Evolutionary conservation across 176 grass and related monocot species (phyloP), one percentile per base, ranked within the genome.

Genomic region (Echinochloa phyllopogon): DNA sequence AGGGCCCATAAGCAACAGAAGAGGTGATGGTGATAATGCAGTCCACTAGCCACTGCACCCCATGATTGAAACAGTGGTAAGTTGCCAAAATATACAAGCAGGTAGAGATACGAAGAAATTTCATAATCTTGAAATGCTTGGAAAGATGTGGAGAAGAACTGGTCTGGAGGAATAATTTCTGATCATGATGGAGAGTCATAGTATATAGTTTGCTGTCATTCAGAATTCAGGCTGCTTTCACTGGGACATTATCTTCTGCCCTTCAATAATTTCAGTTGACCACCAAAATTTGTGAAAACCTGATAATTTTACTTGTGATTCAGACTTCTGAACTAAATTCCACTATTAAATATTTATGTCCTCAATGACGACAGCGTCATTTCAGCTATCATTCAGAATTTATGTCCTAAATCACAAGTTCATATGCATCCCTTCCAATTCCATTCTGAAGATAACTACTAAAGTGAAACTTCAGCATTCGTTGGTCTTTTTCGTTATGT

Each of bases 1-100:
- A 75, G 38, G 83, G 71, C 45, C 83, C 64, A 90, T 37, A 36
- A 10, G 72, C 63, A 53, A 82, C 72, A 72, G 25, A 68, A 69
- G 15, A 41, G 48, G 20, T 53, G 63, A 78, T 70, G 8, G 49
- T 63, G 57, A 57, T 65, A 79, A 72, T 83, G 43, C 44, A 72
- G 23, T 66, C 21, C 68, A 23, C 0, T 57, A 21, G 57, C 21
- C 68, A 23, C 0, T 57, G 85, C 27, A 38, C 2, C 53, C 75
- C 14, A 74, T 90, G 78, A 77, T 90, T 65, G 71, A 56, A 43
- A 72, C 37, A 51, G 3, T 44, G 72, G 27, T 66, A 53, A n/a
- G 24, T 64, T 56, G 4, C 37, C 71, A 45, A 1, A 50, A 4
- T 33, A 71, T 38, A 36, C 7, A 40, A 21, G 43, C 42, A 62